Conservation (phyloP, 345 rosid species). For the Atalantia buxifolia region DNA sequence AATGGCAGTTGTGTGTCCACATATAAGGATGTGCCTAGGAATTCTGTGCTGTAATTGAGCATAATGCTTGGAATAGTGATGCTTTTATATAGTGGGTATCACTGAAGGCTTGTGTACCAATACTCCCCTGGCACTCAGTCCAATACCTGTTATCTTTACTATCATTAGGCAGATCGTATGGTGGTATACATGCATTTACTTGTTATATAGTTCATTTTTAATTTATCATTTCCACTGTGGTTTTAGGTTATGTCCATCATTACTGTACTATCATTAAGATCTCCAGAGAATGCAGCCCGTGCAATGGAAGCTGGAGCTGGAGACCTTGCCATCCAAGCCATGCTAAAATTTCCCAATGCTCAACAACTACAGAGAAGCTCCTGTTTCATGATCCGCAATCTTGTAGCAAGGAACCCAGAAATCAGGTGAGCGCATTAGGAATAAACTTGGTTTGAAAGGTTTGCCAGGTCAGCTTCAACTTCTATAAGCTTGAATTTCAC, state of each 20-base stretch:
- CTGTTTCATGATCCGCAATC: slow-evolving; percentile 90
- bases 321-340: slow-evolving; percentile 78
- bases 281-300: slow-evolving; percentile 75
- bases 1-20: neutral
- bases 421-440: slow-evolving; percentile 54
- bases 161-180: neutral
- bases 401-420: slow-evolving; percentile 75
- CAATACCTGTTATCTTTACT: neutral
- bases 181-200: neutral
- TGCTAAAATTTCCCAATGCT: slow-evolving; percentile 73
- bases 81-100: neutral
- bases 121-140: neutral
- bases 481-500: neutral
- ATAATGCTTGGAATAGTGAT: neutral
- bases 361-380: slow-evolving; percentile 68
- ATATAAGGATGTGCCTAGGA: too few species aligned
- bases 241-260: slow-evolving; percentile 75
- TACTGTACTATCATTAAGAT: slow-evolving; percentile 76
- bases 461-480: neutral
- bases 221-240: neutral
- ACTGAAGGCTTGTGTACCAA: neutral
- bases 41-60: neutral
- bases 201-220: neutral
- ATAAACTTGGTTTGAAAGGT: neutral
- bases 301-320: slow-evolving; percentile 97